Evolutionary conservation across 441 rosid species (phyloP), one percentile per base, ranked within the genome.

Genomic region (Bruguiera hainesii): DNA sequence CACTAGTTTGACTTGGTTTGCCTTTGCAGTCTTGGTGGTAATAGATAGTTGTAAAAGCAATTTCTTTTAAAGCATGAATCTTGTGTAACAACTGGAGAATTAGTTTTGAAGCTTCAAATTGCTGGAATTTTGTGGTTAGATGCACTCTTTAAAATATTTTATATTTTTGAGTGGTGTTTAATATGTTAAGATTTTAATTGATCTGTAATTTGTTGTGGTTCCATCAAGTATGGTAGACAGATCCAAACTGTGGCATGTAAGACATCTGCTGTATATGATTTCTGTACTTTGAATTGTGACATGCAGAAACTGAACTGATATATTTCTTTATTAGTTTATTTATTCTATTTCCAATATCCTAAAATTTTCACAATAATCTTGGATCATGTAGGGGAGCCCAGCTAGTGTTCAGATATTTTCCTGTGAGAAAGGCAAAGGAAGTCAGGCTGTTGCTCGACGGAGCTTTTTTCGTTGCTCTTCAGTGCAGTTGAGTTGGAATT

Each of bases 321-420:
- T 25, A 20, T 68, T 6, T 31, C 11, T 20, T 53, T 61, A 60
- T 46, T 15, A 13, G 35, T 20, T 21, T 16, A 8, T 29, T 33
- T 31, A 4, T 6, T 68, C 30, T 37, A 15, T 59, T 8, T 37
- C 67, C 59, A 63, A 53, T 16, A 18, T 50, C 49, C 3, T 37
- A 28, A 66, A 59, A 21, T 7, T 10, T 42, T 42, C 60, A 64
- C 52, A 55, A 59, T 0, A 26, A 39, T 69, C 57, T 51, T n/a
- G 57, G 13, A n/a, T 53, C 72, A 37, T 64, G 69, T 64, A 93
- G 97, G 97, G 98, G 26, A 83, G 81, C 67, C 98, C 98, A 75
- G 97, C 88, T 58, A 89, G 95, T 76, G 90, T 93, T 74, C 97
- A 89, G 83, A 88, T 93, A 80, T 93, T 74, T 89, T 73, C 80